Evolutionary conservation across 805 yeast species (phyloP).

Genomic region (Starmerella floricola): DNA sequence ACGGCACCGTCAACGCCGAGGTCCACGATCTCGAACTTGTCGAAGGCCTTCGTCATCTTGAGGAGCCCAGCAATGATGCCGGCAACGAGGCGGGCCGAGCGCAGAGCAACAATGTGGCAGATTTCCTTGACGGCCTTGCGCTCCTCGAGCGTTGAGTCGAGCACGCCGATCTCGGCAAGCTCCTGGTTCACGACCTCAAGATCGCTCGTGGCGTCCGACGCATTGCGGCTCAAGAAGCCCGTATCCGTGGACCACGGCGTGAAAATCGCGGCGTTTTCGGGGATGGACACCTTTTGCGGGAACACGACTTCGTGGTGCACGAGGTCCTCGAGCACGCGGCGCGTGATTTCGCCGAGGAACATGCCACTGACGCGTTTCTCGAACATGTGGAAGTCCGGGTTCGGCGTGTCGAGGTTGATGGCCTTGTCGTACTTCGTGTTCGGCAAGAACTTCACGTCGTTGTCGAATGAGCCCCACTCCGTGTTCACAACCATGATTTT

Average conservation of each 20-base stretch:
- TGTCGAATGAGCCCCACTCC: slow-evolving; percentile 98
- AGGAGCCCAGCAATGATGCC: slow-evolving; percentile 80
- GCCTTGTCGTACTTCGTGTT: slow-evolving; percentile 60
- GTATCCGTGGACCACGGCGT: slow-evolving; percentile 69
- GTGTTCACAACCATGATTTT: slow-evolving; percentile 76
- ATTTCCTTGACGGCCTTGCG: slow-evolving; percentile 59
- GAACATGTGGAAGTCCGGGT: slow-evolving; percentile 79
- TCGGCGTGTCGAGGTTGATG: slow-evolving; percentile 63
- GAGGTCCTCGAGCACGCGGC: slow-evolving; percentile 57
- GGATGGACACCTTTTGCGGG: slow-evolving; percentile 10
- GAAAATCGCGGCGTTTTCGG: slow-evolving; percentile 27
- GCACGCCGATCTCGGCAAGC: slow-evolving; percentile 48
- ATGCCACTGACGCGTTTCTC: slow-evolving; percentile 87
- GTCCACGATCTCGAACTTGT: slow-evolving; percentile 61
- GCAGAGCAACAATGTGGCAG: slow-evolving; percentile 66
- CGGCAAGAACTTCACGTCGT: slow-evolving; percentile 62
- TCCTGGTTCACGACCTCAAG: slow-evolving; percentile 28
- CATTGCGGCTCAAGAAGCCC: slow-evolving; percentile 74
- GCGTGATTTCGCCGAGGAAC: slow-evolving; percentile 81
- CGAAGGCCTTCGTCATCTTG: slow-evolving; percentile 53
- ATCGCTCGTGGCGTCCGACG: slow-evolving; percentile 68
- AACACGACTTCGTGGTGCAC: slow-evolving; percentile 48
- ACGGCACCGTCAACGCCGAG: slow-evolving; percentile 95
- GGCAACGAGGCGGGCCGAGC: slow-evolving; percentile 85
- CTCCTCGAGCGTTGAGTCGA: slow-evolving; percentile 53